Evolutionary conservation across 345 rosid genomes (phyloP), one percentile per base, ranked within the genome.

Genomic region (Raphanus sativus): DNA sequence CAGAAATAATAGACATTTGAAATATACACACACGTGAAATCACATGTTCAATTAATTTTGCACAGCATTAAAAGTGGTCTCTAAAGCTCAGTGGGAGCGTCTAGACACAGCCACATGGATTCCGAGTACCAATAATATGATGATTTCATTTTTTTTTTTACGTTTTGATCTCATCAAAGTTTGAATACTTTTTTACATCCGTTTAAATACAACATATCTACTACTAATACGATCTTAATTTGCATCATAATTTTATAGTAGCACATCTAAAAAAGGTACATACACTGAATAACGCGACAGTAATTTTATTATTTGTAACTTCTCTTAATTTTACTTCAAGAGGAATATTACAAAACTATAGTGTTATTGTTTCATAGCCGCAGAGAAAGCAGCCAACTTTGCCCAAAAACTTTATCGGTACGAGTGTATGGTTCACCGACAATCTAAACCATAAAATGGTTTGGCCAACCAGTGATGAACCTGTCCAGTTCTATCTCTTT

Each of bases 41-140:
- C 83, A 80, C 80, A 80, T 75, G 83, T 63, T 74, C 67, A 24
- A 24, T 69, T 74, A 79, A 69, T 74, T 10, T 74, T 25, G 71
- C 12, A 15, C 62, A 69, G 79, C 82, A 79, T 28, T 38, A 68
- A 79, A 63, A 73, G 70, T 79, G 70, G 70, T 67, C 65, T 67
- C 59, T 50, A 45, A 60, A 60, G 9, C 73, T 72, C 17, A 78
- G 77, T 72, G 64, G 55, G 69, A 73, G 64, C 72, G 81, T 60
- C 34, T 50, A 67, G 70, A 67, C 67, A 73, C 82, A 52, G 66
- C 82, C 79, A 79, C 82, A 69, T 74, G 75, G 78, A 74, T 55
- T 69, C 42, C 69, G 71, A 5, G 21, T 0, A 77, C 28, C 55
- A 45, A 71, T 77, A 77, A 77, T 21, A 21, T 77, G 72, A 10